These are phyloP conservation scores for Backusella macrospora DNA, from an alignment of 192 early-diverging fungal genomes.

Conservation along the genomic window DNA sequence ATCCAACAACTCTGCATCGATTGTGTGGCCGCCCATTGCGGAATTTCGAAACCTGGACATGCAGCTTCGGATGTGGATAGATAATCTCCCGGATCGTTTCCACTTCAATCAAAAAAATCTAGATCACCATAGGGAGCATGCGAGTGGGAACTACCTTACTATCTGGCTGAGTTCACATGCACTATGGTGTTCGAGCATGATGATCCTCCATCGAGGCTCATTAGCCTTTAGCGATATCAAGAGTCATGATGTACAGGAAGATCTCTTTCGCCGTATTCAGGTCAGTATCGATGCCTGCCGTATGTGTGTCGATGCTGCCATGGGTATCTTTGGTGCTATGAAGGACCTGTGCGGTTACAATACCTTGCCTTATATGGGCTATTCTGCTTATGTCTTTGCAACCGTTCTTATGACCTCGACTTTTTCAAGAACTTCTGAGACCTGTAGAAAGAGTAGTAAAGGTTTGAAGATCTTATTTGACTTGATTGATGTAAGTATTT, in stretches of 20 bases:
- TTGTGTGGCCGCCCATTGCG: slow-evolving; percentile 34
- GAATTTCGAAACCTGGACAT: slow-evolving; percentile 31
- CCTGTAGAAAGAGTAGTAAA: slow-evolving; percentile 22
- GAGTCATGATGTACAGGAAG: neutral
- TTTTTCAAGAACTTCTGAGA: slow-evolving; percentile 17
- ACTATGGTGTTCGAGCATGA: slow-evolving; percentile 25
- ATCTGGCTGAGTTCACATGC: slow-evolving; percentile 30
- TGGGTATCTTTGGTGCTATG: slow-evolving; percentile 29
- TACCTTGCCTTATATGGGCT: slow-evolving; percentile 30
- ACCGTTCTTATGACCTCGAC: slow-evolving; percentile 37
- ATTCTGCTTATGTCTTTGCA: slow-evolving; percentile 36
- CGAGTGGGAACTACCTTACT: slow-evolving; percentile 25
- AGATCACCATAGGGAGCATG: slow-evolving; percentile 15
- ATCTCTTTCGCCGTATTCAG: slow-evolving; percentile 11
- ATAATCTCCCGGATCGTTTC: slow-evolving; percentile 20
- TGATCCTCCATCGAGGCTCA: slow-evolving; percentile 33
- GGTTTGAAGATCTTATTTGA: slow-evolving; percentile 24
- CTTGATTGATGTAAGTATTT: slow-evolving; percentile 25
- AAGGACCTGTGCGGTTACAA: slow-evolving; percentile 29
- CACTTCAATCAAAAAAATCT: slow-evolving; percentile 20
- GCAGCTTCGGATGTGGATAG: slow-evolving; percentile 21
- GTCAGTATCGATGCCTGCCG: slow-evolving; percentile 27
- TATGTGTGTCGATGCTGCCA: slow-evolving; percentile 23
- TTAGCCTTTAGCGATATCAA: slow-evolving; percentile 29
- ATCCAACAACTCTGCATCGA: neutral